Base-by-base conservation (phyloP, 192 early-diverging fungal species). In the Thamnidium elegans region DNA sequence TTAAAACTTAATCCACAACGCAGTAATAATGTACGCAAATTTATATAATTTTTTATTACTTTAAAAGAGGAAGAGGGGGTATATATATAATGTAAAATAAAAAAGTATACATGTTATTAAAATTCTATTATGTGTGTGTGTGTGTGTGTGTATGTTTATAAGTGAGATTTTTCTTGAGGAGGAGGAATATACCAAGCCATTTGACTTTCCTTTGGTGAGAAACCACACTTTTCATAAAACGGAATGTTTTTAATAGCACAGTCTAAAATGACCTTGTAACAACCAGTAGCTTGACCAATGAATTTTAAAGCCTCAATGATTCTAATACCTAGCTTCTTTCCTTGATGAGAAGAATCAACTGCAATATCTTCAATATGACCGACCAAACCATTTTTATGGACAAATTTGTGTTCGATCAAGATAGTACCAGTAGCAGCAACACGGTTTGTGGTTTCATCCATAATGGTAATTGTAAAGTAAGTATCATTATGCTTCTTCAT, bases 151-250 rank as follows among this genome's bases (percentile, higher is more conserved):
- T 20, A n/a, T 46, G 21, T 17, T 34, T 56, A 56, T 10, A 56
- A 21, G 9, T 56, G 32, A 5, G 55, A 56, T 34, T 56, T 56
- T 32, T 34, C n/a, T 39, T 56, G 36, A 39, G 36, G 7, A 47
- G 45, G 34, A 11, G 65, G 66, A 54, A 82, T 73, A 47, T 84
- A 84, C 84, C 81, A 86, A 14, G 74, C 80, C 84, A 86, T 86
- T 67, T 86, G 80, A 46, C 75, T 68, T 62, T 83, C 90, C 79
- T 91, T 94, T 43, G 86, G 85, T 13, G 68, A 74, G 64, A 92
- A 94, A 1, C 90, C 92, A 67, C 90, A 94, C 74, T 94, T 94
- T 66, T 86, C 83, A 66, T 94, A 94, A 62, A 94, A 94, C 14
- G 90, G 87, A 46, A 94, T 82, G 69, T 94, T 94, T 79, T 84